Evolutionary conservation across 2,329 filamentous ascomycete species (phyloP).

Genomic region (Coniochaeta sp.): DNA sequence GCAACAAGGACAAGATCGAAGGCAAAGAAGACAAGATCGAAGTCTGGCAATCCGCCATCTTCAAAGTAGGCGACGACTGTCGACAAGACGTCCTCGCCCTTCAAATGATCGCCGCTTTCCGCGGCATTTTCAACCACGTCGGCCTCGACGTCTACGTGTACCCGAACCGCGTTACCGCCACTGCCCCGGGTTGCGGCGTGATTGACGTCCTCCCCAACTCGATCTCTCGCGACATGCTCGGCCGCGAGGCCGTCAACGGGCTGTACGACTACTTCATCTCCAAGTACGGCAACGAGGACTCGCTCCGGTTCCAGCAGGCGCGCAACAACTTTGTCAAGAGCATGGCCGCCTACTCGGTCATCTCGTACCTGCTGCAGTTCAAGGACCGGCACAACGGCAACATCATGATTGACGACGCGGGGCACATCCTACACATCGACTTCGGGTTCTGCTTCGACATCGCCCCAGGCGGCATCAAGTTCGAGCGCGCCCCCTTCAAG

Average conservation of each 20-base stretch:
- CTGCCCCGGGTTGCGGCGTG: conserved; percentile 92
- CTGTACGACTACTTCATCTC: conserved; percentile 97
- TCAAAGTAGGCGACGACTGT: conserved; percentile 99
- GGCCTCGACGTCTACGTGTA: conserved; percentile 96
- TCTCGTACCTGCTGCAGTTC: conserved; percentile 94
- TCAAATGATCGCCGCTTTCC: conserved; percentile 96
- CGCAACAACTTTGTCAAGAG: conserved; percentile 97
- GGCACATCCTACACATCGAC: conserved; percentile 97
- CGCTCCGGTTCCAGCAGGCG: conserved; percentile 87
- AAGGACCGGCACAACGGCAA: conserved; percentile 99
- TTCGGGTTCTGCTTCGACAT: conserved; percentile 99
- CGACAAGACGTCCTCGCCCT: conserved; percentile 93
- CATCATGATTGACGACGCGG: conserved; percentile 98
- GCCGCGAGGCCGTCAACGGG: conserved; percentile 94
- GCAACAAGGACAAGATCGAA: conserved; percentile 26
- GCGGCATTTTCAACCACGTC: conserved; percentile 91
- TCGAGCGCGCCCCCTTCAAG: conserved; percentile 97
- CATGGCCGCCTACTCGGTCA: conserved; percentile 97
- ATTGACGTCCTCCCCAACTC: conserved; percentile 98
- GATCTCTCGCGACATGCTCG: conserved; percentile 97
- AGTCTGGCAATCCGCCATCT: conserved; percentile 98
- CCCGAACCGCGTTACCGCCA: conserved; percentile 94
- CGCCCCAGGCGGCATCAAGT: conserved; percentile 91
- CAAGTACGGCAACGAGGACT: conserved; percentile 96
- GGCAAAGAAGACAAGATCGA: conserved; percentile 60